Evolutionary conservation across 2,329 filamentous ascomycete species (phyloP).

Genomic region (Juglanconis juglandina): DNA sequence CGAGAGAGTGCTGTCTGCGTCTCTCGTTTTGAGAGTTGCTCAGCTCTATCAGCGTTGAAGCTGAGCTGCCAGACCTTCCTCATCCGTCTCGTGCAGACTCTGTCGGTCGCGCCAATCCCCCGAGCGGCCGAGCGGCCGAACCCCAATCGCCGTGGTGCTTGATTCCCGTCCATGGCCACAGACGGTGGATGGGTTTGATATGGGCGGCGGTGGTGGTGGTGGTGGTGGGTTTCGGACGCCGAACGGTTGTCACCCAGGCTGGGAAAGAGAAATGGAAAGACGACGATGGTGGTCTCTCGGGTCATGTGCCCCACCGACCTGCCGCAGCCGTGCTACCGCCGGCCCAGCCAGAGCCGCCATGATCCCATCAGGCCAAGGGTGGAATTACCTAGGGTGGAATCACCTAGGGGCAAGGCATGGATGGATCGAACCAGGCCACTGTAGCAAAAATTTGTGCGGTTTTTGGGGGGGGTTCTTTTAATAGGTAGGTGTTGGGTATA

Average conservation of each 20-base stretch:
- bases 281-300: slow-evolving; percentile 6
- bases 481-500: neutral
- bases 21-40: neutral
- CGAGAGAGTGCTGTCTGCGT: neutral
- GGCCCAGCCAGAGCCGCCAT: neutral
- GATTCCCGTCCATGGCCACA: neutral
- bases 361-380: neutral
- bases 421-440: neutral
- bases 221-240: slow-evolving; percentile 11
- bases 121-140: slow-evolving; percentile 7
- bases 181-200: neutral
- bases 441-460: neutral
- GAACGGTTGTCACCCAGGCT: neutral
- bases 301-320: slow-evolving; percentile 13
- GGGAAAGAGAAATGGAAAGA: slow-evolving; percentile 4
- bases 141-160: neutral
- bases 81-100: neutral
- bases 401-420: neutral
- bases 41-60: neutral
- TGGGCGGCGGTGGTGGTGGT: neutral
- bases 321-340: slow-evolving; percentile 4
- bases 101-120: slow-evolving; percentile 5
- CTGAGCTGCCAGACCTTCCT: slow-evolving; percentile 1
- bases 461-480: neutral
- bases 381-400: neutral